These are phyloP conservation scores for Pythium vanterpoolii DNA, from an alignment of 352 stramenopile genomes.

Conservation along the genomic window DNA sequence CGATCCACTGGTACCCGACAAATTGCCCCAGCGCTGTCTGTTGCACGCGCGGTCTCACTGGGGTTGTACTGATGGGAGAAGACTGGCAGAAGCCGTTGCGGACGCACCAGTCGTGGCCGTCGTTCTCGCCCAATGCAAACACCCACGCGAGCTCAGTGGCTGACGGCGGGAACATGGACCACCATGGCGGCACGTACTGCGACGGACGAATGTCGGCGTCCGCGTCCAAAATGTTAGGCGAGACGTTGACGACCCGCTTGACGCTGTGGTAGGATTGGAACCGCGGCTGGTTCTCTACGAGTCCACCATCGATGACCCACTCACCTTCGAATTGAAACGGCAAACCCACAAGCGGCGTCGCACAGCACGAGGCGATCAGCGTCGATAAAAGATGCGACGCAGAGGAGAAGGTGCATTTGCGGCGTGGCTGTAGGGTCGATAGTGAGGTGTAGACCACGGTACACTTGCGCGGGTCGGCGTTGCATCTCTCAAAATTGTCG, in stretches of 20 bases:
- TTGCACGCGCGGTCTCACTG: neutral
- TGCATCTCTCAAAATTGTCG: constrained; percentile 15
- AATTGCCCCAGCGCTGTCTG: neutral
- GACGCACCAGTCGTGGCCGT: constrained; percentile 19
- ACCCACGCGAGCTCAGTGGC: constrained; percentile 33
- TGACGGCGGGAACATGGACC: constrained; percentile 37
- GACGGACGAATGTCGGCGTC: constrained; percentile 42
- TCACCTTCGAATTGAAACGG: constrained; percentile 39
- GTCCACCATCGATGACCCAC: constrained; percentile 41
- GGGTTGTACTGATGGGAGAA: neutral
- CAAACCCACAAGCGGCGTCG: constrained; percentile 13
- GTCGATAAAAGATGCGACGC: constrained; percentile 19
- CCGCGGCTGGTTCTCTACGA: constrained; percentile 33
- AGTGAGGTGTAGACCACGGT: constrained; percentile 33
- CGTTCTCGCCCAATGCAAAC: constrained; percentile 28
- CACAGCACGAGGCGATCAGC: constrained; percentile 35
- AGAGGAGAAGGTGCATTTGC: constrained; percentile 28
- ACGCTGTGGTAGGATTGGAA: constrained; percentile 13
- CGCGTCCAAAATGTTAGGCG: constrained; percentile 26
- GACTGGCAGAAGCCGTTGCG: neutral
- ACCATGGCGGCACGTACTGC: constrained; percentile 40
- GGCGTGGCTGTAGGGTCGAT: constrained; percentile 17
- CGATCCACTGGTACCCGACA: neutral
- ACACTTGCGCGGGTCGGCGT: constrained; percentile 10
- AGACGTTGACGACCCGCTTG: constrained; percentile 26